Base-by-base conservation (phyloP, 2,329 filamentous ascomycete genomes). In the Leptosphaerulina australis region DNA sequence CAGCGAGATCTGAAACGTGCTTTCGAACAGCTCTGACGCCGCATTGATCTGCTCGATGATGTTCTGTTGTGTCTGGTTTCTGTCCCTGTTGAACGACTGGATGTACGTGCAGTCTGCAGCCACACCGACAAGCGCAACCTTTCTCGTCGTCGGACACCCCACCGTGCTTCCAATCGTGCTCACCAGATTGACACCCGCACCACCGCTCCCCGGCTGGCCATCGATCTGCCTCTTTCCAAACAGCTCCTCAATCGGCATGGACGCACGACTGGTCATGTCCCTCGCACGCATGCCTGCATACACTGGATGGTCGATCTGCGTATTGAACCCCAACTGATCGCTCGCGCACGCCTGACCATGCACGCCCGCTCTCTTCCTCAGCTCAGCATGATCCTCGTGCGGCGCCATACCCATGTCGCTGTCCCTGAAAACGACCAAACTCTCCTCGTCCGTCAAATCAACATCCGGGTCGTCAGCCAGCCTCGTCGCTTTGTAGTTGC, bases 31-130 rank as follows among this genome's bases (percentile, higher is more conserved):
- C 55, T 86, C 83, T 1, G 93, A 97, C 0, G 94, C 94, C 34
- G 85, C 80, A 75, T 96, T 97, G 70, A 99, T 88, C 68, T 90
- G 81, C 43, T 79, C 80, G 62, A 99, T 91, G 55, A 99, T 82
- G 69, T 94, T 94, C 55, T 82, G 72, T 47, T 86, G 82, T 18
- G 87, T 82, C n/a, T 83, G 78, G 33, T 82, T 82, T 17, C 80
- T 82, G 70, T 96, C 94, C 14, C 81, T 82, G 55, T 86, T 82
- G 70, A 97, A 95, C 3, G 80, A 79, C 2, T 77, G 78, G 29
- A 87, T 91, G 69, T 97, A 97, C 7, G 85, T 89, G 77, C 94
- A 99, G 72, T 99, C 94, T 0, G 91, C 94, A 7, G 91, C 94
- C 28, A 97, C 85, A 21, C 94, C 94, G 18, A 99, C 84, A 30